phyloP scores from a whole-genome alignment of 2,329 filamentous ascomycete species.

The Alternaria ethzedia region DNA sequence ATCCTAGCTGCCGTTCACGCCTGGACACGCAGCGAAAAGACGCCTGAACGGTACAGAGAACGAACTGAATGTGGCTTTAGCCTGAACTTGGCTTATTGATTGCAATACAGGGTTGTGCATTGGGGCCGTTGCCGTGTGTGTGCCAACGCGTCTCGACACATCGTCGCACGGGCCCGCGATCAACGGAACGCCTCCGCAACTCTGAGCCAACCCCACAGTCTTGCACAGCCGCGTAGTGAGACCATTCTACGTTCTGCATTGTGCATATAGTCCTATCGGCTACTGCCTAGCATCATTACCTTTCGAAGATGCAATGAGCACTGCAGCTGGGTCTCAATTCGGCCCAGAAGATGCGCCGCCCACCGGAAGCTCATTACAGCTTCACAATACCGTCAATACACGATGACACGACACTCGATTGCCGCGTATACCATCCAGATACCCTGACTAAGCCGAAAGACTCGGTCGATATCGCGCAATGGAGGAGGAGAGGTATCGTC shows the following conservation, averaged over 20 bases:
- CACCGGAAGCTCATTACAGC: constrained; percentile 52
- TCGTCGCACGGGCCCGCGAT: neutral
- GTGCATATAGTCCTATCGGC: neutral
- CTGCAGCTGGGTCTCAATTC: constrained; percentile 24
- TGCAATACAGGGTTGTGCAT: too few species aligned
- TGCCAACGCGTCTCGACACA: neutral
- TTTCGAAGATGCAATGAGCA: constrained; percentile 31
- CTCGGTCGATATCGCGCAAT: constrained; percentile 16
- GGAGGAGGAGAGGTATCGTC: constrained; percentile 62
- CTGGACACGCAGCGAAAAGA: too few species aligned
- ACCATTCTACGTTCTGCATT: neutral
- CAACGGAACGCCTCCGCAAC: neutral
- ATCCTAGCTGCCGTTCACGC: neutral
- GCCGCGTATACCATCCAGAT: constrained; percentile 75
- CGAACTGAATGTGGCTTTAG: too few species aligned
- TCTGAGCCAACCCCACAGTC: constrained; percentile 1
- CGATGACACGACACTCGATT: constrained; percentile 77
- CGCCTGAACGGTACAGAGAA: too few species aligned
- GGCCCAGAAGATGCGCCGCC: constrained; percentile 33
- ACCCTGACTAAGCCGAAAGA: constrained; percentile 23
- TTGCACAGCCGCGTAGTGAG: neutral
- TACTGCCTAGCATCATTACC: neutral
- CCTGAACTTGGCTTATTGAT: too few species aligned
- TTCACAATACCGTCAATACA: constrained; percentile 86
- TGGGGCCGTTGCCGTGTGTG: neutral